Base-by-base conservation (phyloP, 768 basidiomycete species). In the Mycena pura region DNA sequence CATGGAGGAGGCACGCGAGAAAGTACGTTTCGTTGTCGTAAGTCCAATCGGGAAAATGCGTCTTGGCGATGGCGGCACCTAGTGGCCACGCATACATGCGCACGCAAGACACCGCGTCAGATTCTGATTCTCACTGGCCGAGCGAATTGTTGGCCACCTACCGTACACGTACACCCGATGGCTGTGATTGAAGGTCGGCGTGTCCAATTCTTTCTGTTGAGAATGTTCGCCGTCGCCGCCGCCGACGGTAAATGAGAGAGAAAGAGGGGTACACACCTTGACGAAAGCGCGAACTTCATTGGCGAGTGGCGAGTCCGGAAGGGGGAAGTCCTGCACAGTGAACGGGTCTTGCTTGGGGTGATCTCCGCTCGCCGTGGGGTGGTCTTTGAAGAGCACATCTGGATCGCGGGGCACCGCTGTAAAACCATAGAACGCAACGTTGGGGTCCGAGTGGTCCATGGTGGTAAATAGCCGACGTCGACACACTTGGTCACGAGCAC, bases 131-230 rank as follows among this genome's bases (percentile, higher is more conserved):
- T n/a, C n/a, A n/a, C n/a, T n/a, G n/a, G n/a, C n/a, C n/a, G n/a
- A n/a, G n/a, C n/a, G n/a, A n/a, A n/a, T n/a, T n/a, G n/a, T n/a
- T n/a, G n/a, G n/a, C n/a, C n/a, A 65, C 74, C 43, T 25, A 81
- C 83, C 83, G 66, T 83, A 84, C 27, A 84, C 72, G 67, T 80
- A 84, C 13, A 84, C 80, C 50, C 83, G 77, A 63, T 81, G 74
- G 59, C 76, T 78, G 63, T 85, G 83, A 59, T 83, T 82, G 70
- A 76, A 83, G 2, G 82, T 82, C 61, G 75, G 76, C 43, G 72
- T 68, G 52, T 80, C 74, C 11, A 85, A 75, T 67, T 80, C 78
- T 62, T 74, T 77, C 78, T 82, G 56, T 27, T 1, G 15, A 21
- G 11, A 31, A n/a, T n/a, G n/a, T n/a, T n/a, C n/a, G n/a, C n/a